Evolutionary conservation across 75 land plant species (phyloP).

Genomic region (Selaginella moellendorffii): DNA sequence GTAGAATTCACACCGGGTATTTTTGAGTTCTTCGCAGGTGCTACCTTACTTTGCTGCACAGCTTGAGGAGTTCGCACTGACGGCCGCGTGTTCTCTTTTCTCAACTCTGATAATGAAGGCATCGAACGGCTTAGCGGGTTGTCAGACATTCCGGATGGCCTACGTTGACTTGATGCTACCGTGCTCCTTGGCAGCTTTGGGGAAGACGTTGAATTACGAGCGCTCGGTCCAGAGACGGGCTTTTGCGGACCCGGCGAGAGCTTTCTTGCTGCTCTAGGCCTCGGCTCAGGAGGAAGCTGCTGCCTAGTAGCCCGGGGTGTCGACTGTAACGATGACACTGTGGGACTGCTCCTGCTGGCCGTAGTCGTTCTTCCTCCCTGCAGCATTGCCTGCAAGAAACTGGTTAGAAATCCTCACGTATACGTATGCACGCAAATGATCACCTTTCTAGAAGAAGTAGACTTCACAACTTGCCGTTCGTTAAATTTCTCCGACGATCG

Average conservation of each 20-base stretch:
- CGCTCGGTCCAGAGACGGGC: neutral
- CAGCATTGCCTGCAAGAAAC: neutral
- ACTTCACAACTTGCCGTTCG: neutral
- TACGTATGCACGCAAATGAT: too few species aligned
- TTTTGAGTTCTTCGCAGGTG: constrained; percentile 9
- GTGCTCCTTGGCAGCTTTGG: neutral
- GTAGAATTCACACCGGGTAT: neutral
- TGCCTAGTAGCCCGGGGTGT: neutral
- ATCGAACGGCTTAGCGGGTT: constrained; percentile 57
- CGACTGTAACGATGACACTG: neutral
- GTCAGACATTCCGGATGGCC: constrained; percentile 15
- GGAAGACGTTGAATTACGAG: neutral
- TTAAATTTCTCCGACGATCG: neutral
- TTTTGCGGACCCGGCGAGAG: neutral
- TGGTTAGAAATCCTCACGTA: too few species aligned
- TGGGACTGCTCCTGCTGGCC: neutral
- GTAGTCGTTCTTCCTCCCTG: neutral
- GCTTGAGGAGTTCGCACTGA: constrained; percentile 13
- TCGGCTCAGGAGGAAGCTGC: constrained; percentile 9
- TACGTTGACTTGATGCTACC: neutral
- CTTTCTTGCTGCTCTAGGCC: neutral
- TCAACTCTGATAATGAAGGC: constrained; percentile 53
- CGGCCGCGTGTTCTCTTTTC: constrained; percentile 34
- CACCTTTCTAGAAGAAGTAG: neutral
- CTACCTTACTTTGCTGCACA: constrained; percentile 3